Percentiles rank a stretch among this genome's conserved stretches.
Conservation (phyloP, 495 filamentous ascomycete species). For the Trichoderma asperelloides region DNA sequence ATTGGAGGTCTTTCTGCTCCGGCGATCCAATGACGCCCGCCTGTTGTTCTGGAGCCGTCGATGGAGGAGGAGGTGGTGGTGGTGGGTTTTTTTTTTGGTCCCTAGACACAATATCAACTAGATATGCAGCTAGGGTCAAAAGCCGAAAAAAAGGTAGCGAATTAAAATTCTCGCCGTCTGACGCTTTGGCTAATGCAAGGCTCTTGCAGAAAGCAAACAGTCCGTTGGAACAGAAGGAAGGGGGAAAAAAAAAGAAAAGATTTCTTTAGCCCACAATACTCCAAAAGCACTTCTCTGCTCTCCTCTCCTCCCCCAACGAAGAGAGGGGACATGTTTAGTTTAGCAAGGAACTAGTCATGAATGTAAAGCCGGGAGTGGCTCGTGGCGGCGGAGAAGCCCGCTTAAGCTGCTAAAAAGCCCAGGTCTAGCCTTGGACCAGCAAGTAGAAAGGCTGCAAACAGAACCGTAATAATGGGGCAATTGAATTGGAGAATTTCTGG, state of each 20-base stretch:
- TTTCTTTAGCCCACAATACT: not conserved
- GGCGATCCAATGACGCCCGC: not conserved
- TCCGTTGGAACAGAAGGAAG: not conserved
- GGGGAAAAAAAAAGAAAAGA: not conserved
- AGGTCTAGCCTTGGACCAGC: not conserved
- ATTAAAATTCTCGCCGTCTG: too few relatives aligned
- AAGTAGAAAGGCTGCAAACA: not conserved
- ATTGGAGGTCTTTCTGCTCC: not conserved
- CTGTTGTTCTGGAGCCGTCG: not conserved
- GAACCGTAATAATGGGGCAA: not conserved
- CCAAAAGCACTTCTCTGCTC: not conserved
- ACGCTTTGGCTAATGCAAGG: too few relatives aligned
- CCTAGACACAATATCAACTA: too few relatives aligned
- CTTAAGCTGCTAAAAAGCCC: not conserved
- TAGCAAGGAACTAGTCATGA: not conserved
- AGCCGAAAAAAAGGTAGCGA: not conserved
- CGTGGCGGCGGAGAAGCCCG: conserved; percentile 6
- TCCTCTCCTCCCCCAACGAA: not conserved
- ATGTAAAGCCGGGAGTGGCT: conserved; percentile 3
- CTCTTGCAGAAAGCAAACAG: not conserved
- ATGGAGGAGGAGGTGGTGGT: not conserved
- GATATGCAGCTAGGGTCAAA: not conserved
- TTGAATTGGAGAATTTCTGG: not conserved
- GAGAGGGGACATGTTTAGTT: not conserved
- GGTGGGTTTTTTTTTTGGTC: not conserved